These are phyloP conservation scores for Ogataea neopini DNA, from an alignment of 805 yeast genomes.

Conservation along the genomic window DNA sequence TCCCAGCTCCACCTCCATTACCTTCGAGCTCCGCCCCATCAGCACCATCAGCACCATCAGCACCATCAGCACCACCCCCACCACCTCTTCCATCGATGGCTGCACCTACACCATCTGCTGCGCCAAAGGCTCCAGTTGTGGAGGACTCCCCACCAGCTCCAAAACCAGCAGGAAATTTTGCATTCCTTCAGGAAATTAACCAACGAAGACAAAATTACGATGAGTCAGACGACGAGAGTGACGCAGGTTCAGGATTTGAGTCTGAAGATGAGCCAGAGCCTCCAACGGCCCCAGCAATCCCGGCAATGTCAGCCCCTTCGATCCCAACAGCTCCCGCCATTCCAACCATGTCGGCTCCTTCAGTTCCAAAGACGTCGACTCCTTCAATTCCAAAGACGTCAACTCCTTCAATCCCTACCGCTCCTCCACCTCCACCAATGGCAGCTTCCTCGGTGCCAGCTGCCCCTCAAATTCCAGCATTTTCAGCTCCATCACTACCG, in stretches of 20 bases:
- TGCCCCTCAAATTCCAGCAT: slow-evolving; percentile 4
- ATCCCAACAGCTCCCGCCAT: background rate
- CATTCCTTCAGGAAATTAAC: slow-evolving; percentile 45
- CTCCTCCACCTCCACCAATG: slow-evolving; percentile 24
- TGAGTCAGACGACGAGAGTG: slow-evolving; percentile 33
- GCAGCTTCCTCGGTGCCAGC: slow-evolving; percentile 21
- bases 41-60: too few relatives aligned
- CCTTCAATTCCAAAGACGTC: background rate
- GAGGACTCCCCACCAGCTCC: slow-evolving; percentile 37
- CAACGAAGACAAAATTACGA: slow-evolving; percentile 50
- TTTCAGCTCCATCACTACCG: slow-evolving; percentile 19
- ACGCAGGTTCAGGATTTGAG: slow-evolving; percentile 1
- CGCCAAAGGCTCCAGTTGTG: slow-evolving; percentile 25
- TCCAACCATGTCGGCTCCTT: background rate
- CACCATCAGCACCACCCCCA: slow-evolving; percentile 17
- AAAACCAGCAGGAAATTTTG: slow-evolving; percentile 10
- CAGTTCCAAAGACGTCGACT: background rate
- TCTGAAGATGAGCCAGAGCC: slow-evolving; percentile 21
- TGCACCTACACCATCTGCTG: slow-evolving; percentile 1
- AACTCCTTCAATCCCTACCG: slow-evolving; percentile 18
- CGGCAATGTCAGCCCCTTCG: background rate
- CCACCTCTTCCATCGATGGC: background rate
- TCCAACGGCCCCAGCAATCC: background rate
- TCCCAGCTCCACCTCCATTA: slow-evolving; percentile 16
- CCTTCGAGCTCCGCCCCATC: slow-evolving; percentile 19